phyloP scores from a whole-genome alignment of 495 filamentous ascomycete species.

The Podospora pseudoanserina region DNA sequence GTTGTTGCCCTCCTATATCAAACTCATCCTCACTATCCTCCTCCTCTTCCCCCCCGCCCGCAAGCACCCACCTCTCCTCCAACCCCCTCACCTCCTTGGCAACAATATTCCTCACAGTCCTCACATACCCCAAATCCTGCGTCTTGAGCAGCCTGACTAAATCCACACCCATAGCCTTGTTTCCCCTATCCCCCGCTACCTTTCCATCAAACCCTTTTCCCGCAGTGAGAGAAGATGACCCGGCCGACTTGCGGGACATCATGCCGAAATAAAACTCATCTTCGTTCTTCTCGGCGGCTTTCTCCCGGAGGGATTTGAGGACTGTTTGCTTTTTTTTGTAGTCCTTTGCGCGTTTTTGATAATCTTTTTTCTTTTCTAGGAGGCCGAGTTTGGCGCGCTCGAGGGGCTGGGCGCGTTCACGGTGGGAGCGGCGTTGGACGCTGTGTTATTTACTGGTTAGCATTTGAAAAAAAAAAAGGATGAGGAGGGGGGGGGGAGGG shows the following conservation, averaged over 20 bases:
- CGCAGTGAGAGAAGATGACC: conserved; percentile 26
- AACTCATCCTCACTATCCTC: conserved; percentile 23
- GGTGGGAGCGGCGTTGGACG: conserved; percentile 51
- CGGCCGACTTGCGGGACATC: conserved; percentile 55
- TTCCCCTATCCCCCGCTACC: conserved; percentile 61
- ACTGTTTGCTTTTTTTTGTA: conserved; percentile 81
- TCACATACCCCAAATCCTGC: conserved; percentile 86
- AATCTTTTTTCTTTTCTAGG: conserved; percentile 58
- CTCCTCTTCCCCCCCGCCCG: conserved; percentile 33
- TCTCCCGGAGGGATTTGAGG: conserved; percentile 71
- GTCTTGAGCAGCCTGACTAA: conserved; percentile 89
- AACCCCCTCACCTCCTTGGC: conserved; percentile 42
- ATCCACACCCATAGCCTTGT: conserved; percentile 58
- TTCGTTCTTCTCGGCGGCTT: conserved; percentile 82
- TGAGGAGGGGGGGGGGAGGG: neutral
- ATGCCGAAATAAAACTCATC: conserved; percentile 97
- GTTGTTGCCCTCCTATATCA: neutral
- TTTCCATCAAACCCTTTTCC: conserved; percentile 47
- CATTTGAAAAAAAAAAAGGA: neutral
- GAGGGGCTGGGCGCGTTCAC: conserved; percentile 80
- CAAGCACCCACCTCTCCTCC: conserved; percentile 42
- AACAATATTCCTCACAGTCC: conserved; percentile 57
- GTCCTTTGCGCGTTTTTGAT: conserved; percentile 84
- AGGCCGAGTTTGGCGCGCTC: conserved; percentile 53
- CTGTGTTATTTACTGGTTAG: conserved; percentile 11